Base-by-base conservation (phyloP, 345 rosid genomes). In the Eucalyptus paniculata region DNA sequence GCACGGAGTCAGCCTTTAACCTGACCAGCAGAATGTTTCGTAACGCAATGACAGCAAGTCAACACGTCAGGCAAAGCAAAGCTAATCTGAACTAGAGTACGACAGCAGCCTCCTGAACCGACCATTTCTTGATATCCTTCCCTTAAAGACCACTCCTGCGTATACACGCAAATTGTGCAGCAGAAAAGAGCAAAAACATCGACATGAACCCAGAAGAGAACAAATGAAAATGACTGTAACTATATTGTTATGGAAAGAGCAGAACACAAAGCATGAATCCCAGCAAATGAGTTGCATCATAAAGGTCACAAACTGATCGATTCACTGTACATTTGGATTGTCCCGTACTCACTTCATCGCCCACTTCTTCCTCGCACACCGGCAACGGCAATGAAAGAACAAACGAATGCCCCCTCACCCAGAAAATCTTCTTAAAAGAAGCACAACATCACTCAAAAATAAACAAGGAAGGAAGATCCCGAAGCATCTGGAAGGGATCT, bases 391-490 rank as follows among this genome's bases (percentile, higher is more conserved):
- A 17, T 16, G 72, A 51, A 88, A 49, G 50, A 49, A 49, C 50
- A 49, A 49, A 49, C 50, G 50, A 47, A 47, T 45, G 49, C 49
- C 49, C 49, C 12, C 49, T 47, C 49, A 47, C 49, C 49, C 49
- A 47, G 49, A 47, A 24, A 42, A 47, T 17, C 58, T 34, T 37
- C 82, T 34, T 37, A 37, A 34, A 37, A 72, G 45, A 12, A 72
- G 82, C 45, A 37, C 82, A 21, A 12, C 45, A 72, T 34, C 82
- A 19, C 34, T 88, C 91, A 90, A 44, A 90, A 90, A 80, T 86
- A 90, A 65, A 90, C 91, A 50, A 90, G 83, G 86, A 90, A 90
- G 62, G 89, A 86, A 56, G 87, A 89, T 45, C 87, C 90, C 21
- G 81, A 24, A 32, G 80, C 62, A 32, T 37, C 26, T 8, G 8